Conservation (phyloP, 495 filamentous ascomycete genomes). For the Xylaria longipes region DNA sequence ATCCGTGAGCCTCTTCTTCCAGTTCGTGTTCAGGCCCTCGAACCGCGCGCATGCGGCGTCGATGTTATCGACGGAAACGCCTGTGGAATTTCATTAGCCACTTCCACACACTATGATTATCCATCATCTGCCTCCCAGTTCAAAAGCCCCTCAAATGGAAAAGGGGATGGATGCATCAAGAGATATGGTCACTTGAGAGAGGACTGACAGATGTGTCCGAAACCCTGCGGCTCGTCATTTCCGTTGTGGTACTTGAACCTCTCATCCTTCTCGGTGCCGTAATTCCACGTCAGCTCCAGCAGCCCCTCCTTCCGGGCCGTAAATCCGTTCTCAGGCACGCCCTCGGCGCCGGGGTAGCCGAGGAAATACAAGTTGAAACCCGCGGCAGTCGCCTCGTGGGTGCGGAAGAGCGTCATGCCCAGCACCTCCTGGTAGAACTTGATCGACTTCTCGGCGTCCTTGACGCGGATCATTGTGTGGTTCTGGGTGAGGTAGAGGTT, state of each 20-base stretch:
- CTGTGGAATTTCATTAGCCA: conserved; percentile 48
- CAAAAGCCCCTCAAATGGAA: not conserved
- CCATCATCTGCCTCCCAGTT: not conserved
- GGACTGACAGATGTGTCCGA: conserved; percentile 87
- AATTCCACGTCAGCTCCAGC: conserved; percentile 94
- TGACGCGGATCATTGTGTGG: conserved; percentile 95
- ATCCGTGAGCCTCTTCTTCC: conserved; percentile 94
- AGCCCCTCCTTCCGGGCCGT: conserved; percentile 78
- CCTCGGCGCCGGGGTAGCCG: conserved; percentile 68
- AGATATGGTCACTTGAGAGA: too few species aligned
- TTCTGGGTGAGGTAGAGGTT: conserved; percentile 57
- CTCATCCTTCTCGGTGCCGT: conserved; percentile 90
- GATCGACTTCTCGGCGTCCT: conserved; percentile 81
- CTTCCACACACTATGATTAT: not conserved
- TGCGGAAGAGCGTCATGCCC: conserved; percentile 83
- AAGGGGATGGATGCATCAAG: not conserved
- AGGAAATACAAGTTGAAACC: conserved; percentile 94
- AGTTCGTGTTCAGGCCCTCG: conserved; percentile 79
- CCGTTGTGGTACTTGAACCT: conserved; percentile 89
- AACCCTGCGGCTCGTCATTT: conserved; percentile 90
- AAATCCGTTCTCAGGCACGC: conserved; percentile 54
- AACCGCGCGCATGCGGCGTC: conserved; percentile 85
- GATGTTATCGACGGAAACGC: conserved; percentile 87
- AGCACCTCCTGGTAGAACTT: conserved; percentile 90
- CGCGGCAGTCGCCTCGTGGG: conserved; percentile 69